phyloP scores from a whole-genome alignment of 306 rosid species.

The Vigna angularis region DNA sequence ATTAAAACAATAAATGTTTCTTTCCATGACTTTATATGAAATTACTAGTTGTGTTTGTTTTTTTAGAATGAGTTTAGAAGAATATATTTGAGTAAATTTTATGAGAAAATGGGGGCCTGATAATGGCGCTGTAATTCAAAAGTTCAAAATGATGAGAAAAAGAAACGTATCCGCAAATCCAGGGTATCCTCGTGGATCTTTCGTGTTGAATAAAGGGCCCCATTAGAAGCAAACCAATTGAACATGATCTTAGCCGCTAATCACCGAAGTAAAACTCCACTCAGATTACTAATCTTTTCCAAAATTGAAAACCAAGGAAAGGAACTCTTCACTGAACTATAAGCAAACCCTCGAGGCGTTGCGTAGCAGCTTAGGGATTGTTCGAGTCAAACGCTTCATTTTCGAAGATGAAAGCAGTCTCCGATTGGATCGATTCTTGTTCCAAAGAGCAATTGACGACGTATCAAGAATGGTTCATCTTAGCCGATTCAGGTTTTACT shows the following conservation, averaged over 20 bases:
- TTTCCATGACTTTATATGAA: too few relatives aligned
- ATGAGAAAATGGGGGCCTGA: background rate
- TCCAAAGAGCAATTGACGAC: conserved; percentile 64
- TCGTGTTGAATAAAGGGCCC: conserved; percentile 18
- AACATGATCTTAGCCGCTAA: background rate
- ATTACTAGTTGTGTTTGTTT: too few relatives aligned
- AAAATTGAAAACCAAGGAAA: conserved; percentile 27
- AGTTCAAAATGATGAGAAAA: background rate
- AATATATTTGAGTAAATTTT: too few relatives aligned
- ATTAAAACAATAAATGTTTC: too few relatives aligned
- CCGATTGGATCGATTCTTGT: conserved; percentile 54
- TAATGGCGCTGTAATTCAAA: conserved; percentile 43
- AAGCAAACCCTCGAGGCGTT: conserved; percentile 8
- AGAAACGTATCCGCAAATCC: background rate
- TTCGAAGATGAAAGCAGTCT: conserved; percentile 60
- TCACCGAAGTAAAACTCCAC: conserved; percentile 9
- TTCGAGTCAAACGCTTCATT: background rate
- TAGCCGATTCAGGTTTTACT: conserved; percentile 79
- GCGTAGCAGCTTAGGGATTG: background rate
- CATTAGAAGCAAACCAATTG: background rate
- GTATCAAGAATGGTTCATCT: conserved; percentile 81
- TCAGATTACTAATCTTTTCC: background rate
- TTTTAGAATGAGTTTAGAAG: too few relatives aligned
- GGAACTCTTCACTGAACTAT: background rate
- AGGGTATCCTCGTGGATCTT: background rate